phyloP scores from a whole-genome alignment of 805 yeast genomes.

The Barnettozyma californica region DNA sequence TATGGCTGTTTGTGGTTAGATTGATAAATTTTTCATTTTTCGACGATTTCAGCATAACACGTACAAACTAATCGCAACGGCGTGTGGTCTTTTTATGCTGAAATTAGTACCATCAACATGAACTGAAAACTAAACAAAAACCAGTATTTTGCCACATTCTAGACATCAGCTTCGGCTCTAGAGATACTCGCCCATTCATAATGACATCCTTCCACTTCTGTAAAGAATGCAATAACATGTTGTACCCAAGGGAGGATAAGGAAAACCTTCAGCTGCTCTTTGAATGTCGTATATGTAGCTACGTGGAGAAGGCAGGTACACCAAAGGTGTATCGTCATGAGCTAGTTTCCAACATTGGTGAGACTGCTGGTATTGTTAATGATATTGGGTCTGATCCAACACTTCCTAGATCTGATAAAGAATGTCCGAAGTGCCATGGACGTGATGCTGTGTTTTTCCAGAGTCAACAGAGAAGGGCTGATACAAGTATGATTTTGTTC shows the following conservation, averaged over 20 bases:
- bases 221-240: slow-evolving; percentile 94
- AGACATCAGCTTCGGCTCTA: not conserved
- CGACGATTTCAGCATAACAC: not conserved
- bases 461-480: slow-evolving; percentile 90
- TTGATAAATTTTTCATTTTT: slow-evolving; percentile 1
- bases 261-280: slow-evolving; percentile 64
- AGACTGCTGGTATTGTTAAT: slow-evolving; percentile 94
- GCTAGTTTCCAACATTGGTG: slow-evolving; percentile 82
- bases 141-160: not conserved
- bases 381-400: slow-evolving; percentile 98
- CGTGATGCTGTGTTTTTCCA: slow-evolving; percentile 95
- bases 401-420: slow-evolving; percentile 89
- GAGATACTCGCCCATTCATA: not conserved
- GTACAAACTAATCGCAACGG: not conserved
- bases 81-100: not conserved
- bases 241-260: slow-evolving; percentile 94
- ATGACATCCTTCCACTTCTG: slow-evolving; percentile 97
- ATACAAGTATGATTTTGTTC: slow-evolving; percentile 90
- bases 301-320: slow-evolving; percentile 85
- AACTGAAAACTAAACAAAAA: not conserved
- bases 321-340: slow-evolving; percentile 91
- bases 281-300: slow-evolving; percentile 92
- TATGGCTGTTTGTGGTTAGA: not conserved
- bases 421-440: slow-evolving; percentile 85
- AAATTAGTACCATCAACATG: not conserved